These are phyloP conservation scores for Chrysopogon serrulatus DNA, from an alignment of 176 grass and related monocot species.

Conservation along the genomic window DNA sequence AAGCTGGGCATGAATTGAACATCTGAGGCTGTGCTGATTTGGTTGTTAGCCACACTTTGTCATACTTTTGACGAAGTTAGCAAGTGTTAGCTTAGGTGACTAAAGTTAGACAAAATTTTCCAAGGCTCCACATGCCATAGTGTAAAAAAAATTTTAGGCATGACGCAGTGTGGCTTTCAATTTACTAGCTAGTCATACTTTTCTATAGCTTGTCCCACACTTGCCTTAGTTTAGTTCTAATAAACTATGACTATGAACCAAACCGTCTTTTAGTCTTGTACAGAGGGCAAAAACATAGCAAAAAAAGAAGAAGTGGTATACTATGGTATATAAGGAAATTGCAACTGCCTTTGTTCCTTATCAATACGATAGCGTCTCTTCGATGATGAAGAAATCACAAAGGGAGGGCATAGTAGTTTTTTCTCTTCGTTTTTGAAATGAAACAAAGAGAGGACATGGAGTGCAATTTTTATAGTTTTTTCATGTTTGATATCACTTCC, in stretches of 20 bases:
- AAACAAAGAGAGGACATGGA: not conserved
- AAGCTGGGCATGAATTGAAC: not conserved
- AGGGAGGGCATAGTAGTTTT: not conserved
- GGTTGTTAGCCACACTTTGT: too few relatives aligned
- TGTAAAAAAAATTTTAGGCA: too few relatives aligned
- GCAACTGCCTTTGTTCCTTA: not conserved
- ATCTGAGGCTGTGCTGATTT: not conserved
- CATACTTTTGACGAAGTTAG: too few relatives aligned
- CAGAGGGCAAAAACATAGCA: not conserved
- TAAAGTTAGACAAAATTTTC: too few relatives aligned
- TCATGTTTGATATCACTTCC: not conserved
- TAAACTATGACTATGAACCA: too few relatives aligned
- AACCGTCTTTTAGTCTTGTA: too few relatives aligned
- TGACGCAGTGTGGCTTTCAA: too few relatives aligned
- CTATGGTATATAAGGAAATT: not conserved
- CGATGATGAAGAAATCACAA: not conserved
- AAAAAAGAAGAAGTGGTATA: not conserved
- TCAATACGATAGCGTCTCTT: not conserved
- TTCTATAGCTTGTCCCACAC: too few relatives aligned
- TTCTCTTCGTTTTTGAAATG: not conserved
- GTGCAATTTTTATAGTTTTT: not conserved
- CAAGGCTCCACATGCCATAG: too few relatives aligned
- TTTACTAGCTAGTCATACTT: too few relatives aligned
- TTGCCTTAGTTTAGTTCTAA: too few relatives aligned
- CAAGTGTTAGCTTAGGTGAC: too few relatives aligned